Base-by-base conservation (phyloP, 2,329 filamentous ascomycete genomes). In the Mycosphaerella arachidis region DNA sequence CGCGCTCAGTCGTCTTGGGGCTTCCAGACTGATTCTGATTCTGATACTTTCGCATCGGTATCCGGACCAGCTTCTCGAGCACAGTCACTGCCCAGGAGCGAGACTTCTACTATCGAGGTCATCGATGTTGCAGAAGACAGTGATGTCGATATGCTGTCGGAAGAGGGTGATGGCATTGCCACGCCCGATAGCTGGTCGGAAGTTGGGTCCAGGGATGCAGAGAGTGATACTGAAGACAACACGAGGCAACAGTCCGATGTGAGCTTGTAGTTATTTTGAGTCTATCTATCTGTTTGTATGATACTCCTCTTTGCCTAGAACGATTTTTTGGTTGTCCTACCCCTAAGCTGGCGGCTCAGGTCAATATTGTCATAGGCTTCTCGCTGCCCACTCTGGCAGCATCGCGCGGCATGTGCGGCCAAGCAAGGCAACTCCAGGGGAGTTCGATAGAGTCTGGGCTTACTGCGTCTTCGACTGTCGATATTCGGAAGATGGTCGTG, bases 121-220 rank as follows among this genome's bases (percentile, higher is more conserved):
- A 57, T 70, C 5, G 72, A 72, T 62, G 55, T 73, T 1, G 58
- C 64, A 4, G 71, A 72, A 6, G 70, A 74, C 37, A 72, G 69
- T 48, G 72, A 74, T 55, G 65, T 70, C 7, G 72, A 72, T 52
- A 68, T 73, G 61, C 62, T 74, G 9, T 72, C 70, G 12, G 71
- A 72, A 50, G 71, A 71, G 43, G 67, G 69, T n/a, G 67, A 70
- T 53, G 72, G 73, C 27, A 65, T 75, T 46, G 62, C 62, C 24
- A 75, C 73, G 16, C 73, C 73, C 1, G 69, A 72, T 46, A 73
- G 70, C 56, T 75, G 73, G 73, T 72, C 70, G 1, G 73, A 75
- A 46, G 69, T 75, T n/a, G 73, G 72, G 1, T 72, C 69, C 55
- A 60, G 70, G 16, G 72, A 73, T 60, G 71, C 63, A 13, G 72